Base-by-base conservation (phyloP, 2,329 filamentous ascomycete species). In the Cyphellophora attinorum region DNA sequence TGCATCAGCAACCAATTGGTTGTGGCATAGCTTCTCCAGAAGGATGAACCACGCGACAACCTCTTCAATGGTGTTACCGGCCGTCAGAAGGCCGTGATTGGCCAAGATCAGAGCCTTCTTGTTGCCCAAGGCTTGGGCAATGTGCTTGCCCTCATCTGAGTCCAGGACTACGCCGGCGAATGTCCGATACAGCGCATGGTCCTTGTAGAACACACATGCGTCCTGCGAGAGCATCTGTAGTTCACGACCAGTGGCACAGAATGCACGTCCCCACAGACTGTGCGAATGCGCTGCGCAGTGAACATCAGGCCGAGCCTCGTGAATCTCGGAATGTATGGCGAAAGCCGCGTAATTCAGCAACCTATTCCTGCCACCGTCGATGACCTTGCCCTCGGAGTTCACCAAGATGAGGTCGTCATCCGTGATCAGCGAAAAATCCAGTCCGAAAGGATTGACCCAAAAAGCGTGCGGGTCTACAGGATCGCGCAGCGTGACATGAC, bases 401-500 rank as follows among this genome's bases (percentile, higher is more conserved):
- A 60, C 51, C 2, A 60, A 49, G 8, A 60, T 56, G 3, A 60
- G 43, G 31, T 60, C 57, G 1, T 56, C 58, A 11, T 55, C 56
- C 32, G 58, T 60, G 42, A 60, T 60, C 13, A 29, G 6, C n/a
- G n/a, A 12, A 13, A 29, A 29, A 6, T 6, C 8, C 13, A 25
- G n/a, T 8, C 21, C 21, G 21, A 8, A 25, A 25, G 76, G 77
- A 45, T 81, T 81, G 4, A 81, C 72, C 76, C 74, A 79, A 57
- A 79, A 79, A 0, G 65, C 52, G 71, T 60, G 54, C 0, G 71
- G 68, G 25, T 76, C 66, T 5, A 79, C 66, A 0, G 76, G 75
- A 41, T 80, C 72, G 14, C 73, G 64, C 15, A 78, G 50, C 1
- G 74, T 78, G 42, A 79, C 77, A 47, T 79, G 74, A 2, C 76